Conservation (phyloP, 345 rosid genomes). For the Hypericum androsaemum region DNA sequence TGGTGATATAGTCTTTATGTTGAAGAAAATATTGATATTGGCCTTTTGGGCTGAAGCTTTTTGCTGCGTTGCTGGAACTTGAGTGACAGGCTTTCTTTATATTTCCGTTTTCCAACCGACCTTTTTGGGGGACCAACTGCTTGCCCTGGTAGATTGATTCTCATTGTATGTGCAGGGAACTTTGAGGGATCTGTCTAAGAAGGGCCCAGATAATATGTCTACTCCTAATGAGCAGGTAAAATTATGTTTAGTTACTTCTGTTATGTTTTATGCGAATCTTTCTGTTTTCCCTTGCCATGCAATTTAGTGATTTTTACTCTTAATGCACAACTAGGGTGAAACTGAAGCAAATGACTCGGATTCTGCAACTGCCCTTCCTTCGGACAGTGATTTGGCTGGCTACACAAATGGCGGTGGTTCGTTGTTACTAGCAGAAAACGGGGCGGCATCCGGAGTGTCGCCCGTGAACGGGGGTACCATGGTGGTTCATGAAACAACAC, state of each 20-base stretch:
- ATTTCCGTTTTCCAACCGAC: too few species aligned
- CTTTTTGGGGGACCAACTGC: too few species aligned
- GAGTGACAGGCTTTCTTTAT: too few species aligned
- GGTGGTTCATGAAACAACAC: too few species aligned
- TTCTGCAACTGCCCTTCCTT: slow-evolving; percentile 26
- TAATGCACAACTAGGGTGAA: slow-evolving; percentile 30
- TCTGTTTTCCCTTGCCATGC: neutral
- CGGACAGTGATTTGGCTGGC: slow-evolving; percentile 30
- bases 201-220: slow-evolving; percentile 39
- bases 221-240: slow-evolving; percentile 41
- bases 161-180: slow-evolving; percentile 42
- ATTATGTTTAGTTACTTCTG: neutral
- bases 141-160: too few species aligned
- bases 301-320: neutral
- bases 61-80: too few species aligned
- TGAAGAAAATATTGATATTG: too few species aligned
- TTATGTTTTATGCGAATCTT: too few species aligned
- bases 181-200: slow-evolving; percentile 55
- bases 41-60: too few species aligned
- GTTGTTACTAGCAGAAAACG: slow-evolving; percentile 23
- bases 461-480: too few species aligned
- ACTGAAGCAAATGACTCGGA: slow-evolving; percentile 38
- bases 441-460: too few species aligned
- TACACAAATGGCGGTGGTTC: slow-evolving; percentile 36
- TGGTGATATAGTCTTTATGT: too few species aligned